Percentiles rank a stretch among this genome's conserved stretches.
These are phyloP conservation scores for Colletotrichum paranaense DNA, from an alignment of 2,329 filamentous ascomycete species.

Conservation along the genomic window DNA sequence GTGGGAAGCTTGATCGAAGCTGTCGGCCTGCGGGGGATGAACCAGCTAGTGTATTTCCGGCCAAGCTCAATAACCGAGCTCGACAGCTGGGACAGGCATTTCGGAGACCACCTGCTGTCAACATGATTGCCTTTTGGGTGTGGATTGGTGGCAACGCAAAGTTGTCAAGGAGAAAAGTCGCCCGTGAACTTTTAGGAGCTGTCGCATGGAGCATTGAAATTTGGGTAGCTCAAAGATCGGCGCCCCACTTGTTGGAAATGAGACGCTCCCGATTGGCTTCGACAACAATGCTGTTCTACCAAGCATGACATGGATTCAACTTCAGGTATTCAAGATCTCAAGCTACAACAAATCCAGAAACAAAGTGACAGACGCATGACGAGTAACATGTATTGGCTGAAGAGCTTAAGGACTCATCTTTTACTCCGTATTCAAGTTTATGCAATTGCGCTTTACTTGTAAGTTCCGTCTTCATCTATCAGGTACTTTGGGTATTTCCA, in stretches of 20 bases:
- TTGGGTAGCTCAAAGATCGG: background rate
- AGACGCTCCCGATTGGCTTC: constrained; percentile 2
- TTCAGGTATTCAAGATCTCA: too few relatives aligned
- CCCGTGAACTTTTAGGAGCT: background rate
- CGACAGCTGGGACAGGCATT: constrained; percentile 32
- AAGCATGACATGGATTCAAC: too few relatives aligned
- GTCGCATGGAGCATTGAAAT: constrained; percentile 27
- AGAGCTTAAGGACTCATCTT: rapidly evolving
- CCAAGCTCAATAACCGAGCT: constrained; percentile 17
- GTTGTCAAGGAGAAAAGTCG: background rate
- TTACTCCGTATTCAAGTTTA: too few relatives aligned
- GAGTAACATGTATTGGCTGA: too few relatives aligned
- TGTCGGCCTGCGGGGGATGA: background rate
- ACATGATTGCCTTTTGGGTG: constrained; percentile 15
- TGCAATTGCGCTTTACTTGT: too few relatives aligned
- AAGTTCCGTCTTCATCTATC: too few relatives aligned
- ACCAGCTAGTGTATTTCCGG: background rate
- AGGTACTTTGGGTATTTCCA: too few relatives aligned
- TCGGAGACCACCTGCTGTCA: constrained; percentile 31
- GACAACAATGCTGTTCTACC: too few relatives aligned
- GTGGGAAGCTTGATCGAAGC: background rate
- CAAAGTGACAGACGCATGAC: too few relatives aligned
- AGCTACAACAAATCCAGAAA: too few relatives aligned
- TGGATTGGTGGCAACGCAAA: background rate
- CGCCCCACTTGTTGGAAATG: constrained; percentile 28